Base-by-base conservation (phyloP, 306 rosid genomes). In the Quercus rubra region DNA sequence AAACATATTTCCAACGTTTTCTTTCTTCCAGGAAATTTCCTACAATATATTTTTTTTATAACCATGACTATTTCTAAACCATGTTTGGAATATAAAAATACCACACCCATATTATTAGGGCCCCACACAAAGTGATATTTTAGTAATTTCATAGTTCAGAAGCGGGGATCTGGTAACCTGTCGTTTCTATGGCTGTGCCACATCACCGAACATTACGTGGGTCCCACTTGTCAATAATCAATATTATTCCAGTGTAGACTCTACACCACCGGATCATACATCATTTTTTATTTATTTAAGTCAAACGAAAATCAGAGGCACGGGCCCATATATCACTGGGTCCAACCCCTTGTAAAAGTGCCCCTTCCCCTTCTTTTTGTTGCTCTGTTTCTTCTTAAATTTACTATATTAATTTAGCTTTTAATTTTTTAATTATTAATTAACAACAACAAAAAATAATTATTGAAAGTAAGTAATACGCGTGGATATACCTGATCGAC, bases 401-500 rank as follows among this genome's bases (percentile, higher is more conserved):
- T 55, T 58, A 21, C 10, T 61, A 61, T 14, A 20, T 23, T 59
- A 20, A 20, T 20, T 20, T 9, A 1, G 30, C 66, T 59, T 9
- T 21, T 13, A 23, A 12, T 23, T 59, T n/a, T 20, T 18, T 38
- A 38, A 38, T 7, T 38, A 7, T 38, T 38, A 7, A 38, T 1
- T 38, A 38, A 41, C 46, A 41, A 2, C 46, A 7, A 38, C 11
- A 41, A 0, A 41, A 41, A 41, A 8, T 41, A 41, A 20, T 10
- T 58, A 9, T 58, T 58, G 4, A 58, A 3, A 3, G 7, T 5
- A 3, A 3, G 7, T 5, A 21, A 5, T 1, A 18, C 13, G 25
- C 71, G 23, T 66, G 14, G 9, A 3, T 41, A 17, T 21, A 84
- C 97, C 98, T 94, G 74, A 94, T 94, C 76, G 98, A 94, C 64